Evolutionary conservation across 345 rosid species (phyloP).

Genomic region (Sonneratia caseolaris): DNA sequence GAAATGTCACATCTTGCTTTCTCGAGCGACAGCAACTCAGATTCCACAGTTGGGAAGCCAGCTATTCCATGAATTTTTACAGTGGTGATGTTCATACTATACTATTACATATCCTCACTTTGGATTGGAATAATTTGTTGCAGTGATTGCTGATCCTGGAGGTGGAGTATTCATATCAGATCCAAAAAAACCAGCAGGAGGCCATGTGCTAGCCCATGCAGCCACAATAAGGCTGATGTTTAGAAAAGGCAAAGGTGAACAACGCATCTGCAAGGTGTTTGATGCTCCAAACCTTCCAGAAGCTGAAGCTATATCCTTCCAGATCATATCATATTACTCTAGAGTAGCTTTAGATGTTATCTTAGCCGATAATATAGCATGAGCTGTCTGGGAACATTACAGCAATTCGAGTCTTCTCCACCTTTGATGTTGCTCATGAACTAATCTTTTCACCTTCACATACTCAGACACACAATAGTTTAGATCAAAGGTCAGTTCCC

Average conservation of each 20-base stretch:
- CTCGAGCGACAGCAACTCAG: neutral
- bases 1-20: neutral
- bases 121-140: slow-evolving; percentile 16
- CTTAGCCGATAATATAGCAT: neutral
- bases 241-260: slow-evolving; percentile 95
- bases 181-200: slow-evolving; percentile 86
- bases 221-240: slow-evolving; percentile 79
- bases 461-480: neutral
- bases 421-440: neutral
- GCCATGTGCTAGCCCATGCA: slow-evolving; percentile 84
- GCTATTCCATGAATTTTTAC: neutral
- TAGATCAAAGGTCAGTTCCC: neutral
- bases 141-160: slow-evolving; percentile 82
- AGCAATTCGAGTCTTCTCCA: neutral
- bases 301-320: slow-evolving; percentile 87
- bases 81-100: neutral
- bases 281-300: slow-evolving; percentile 88
- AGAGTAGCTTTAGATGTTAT: neutral
- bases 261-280: slow-evolving; percentile 79
- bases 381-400: neutral
- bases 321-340: neutral
- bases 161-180: slow-evolving; percentile 85
- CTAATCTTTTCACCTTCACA: neutral
- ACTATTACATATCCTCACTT: neutral
- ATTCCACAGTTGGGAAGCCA: neutral